Evolutionary conservation across 306 rosid genomes (phyloP).

Genomic region (Prunus mongolica): DNA sequence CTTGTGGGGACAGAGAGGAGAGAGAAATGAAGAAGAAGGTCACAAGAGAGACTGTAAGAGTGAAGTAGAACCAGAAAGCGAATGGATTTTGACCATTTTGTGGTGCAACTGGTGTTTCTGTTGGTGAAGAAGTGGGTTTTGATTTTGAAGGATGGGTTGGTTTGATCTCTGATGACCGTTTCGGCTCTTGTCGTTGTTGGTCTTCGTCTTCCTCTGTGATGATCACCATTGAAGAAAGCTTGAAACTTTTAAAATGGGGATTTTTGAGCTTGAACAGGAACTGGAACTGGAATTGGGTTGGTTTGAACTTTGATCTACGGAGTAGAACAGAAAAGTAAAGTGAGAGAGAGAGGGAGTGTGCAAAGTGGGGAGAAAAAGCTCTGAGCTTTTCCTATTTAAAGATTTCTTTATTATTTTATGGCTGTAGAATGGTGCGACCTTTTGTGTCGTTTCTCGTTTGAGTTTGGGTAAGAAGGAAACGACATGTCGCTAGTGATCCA

Average conservation of each 20-base stretch:
- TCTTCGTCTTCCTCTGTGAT: constrained; percentile 65
- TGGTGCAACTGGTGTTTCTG: constrained; percentile 7
- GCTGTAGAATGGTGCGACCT: too few relatives aligned
- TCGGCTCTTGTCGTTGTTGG: constrained; percentile 11
- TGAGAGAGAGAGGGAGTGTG: too few relatives aligned
- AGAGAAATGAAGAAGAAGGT: constrained; percentile 44
- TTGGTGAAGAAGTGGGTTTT: constrained; percentile 2
- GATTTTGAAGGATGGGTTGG: constrained; percentile 16
- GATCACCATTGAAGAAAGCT: constrained; percentile 61
- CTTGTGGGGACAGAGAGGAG: constrained; percentile 53
- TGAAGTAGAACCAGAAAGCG: constrained; percentile 83
- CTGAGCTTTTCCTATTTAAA: too few relatives aligned
- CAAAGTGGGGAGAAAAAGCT: background rate
- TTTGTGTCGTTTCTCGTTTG: too few relatives aligned
- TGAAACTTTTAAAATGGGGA: constrained; percentile 1
- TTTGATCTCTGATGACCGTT: constrained; percentile 26
- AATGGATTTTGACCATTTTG: constrained; percentile 34
- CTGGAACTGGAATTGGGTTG: background rate
- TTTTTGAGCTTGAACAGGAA: background rate
- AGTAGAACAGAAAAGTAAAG: background rate
- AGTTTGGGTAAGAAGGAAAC: too few relatives aligned
- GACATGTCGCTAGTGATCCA: too few relatives aligned
- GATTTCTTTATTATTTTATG: too few relatives aligned
- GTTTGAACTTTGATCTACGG: background rate
- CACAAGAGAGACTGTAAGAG: constrained; percentile 52